Evolutionary conservation across 352 stramenopile genomes (phyloP), one percentile per base, ranked within the genome.

Genomic region (Phytophthora pisi): DNA sequence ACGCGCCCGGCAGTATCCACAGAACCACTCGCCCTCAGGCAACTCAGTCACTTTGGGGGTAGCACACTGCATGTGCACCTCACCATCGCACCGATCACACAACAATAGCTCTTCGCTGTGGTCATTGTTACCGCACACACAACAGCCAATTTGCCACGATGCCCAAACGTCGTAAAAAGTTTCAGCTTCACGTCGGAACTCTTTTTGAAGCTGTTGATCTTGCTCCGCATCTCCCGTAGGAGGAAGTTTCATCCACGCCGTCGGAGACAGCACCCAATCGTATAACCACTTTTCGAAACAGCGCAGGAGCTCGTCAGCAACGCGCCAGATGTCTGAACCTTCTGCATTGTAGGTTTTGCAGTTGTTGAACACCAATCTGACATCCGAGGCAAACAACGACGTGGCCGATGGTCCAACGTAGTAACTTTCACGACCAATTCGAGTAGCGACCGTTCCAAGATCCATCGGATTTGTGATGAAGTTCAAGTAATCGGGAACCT

Each of bases 201-300:
- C 73, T 57, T 81, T 79, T 10, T 75, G 57, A 4, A 94, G 60
- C 4, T 75, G 64, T 26, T 74, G 63, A 50, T 95, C 87, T 56
- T 79, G 56, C 2, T 83, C 64, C 5, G 36, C 58, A 61, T 83
- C 76, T 50, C 77, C 81, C 18, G 76, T 84, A 18, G 79, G 70
- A 13, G 77, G 59, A 7, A 96, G 73, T 51, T 88, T 87, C n/a
- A 95, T 66, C 89, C 88, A 97, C 9, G 89, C 88, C 0, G 82
- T 84, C 2, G 89, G 88, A 30, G 74, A 83, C 24, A 95, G 61
- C 51, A 96, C 63, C 90, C 90, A 97, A 20, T 96, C 85, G 65
- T 95, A 95, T 23, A 93, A 63, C 82, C 89, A 94, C 54, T 95
- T 94, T 47, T 97, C 90, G 60, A 97, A 96, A 3, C 74, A 83